Base-by-base conservation (phyloP, 768 basidiomycete species). In the Suillus bovinus region DNA sequence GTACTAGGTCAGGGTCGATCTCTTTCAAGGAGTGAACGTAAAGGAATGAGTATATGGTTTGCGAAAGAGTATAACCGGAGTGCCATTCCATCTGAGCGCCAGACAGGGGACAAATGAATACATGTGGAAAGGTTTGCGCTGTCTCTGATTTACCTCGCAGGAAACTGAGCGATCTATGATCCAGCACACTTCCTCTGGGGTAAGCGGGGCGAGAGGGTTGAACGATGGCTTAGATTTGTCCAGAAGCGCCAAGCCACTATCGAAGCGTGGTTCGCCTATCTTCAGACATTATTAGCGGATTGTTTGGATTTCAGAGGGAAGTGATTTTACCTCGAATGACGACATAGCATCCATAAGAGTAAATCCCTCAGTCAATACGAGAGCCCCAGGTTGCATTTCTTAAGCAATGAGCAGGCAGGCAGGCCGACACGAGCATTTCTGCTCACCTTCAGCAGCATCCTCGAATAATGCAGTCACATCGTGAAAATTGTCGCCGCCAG, bases 311-410 rank as follows among this genome's bases (percentile, higher is more conserved):
- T 61, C 0, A 10, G 20, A 62, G 50, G 53, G 24, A 38, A 24
- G 13, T 57, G 55, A 27, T 59, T 68, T 62, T 71, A 91, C 93
- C 84, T 95, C 91, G 60, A 97, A 86, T 16, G 93, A 91, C 67
- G 90, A 91, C 94, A 98, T 96, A n/a, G 93, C 88, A 64, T 98
- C 95, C 64, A 88, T 83, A 53, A 96, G 79, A 20, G 85, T 84
- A 67, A 93, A 89, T 34, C 83, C 85, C 1, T 87, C 83, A 68
- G 85, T 86, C 38, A 93, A 81, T 7, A 94, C 63, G 62, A 94
- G 76, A 41, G 80, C 80, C 14, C 85, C 86, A 0, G 81, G 77
- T 34, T 82, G 78, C 84, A 96, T 86, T 46, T 86, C 93, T 84
- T 61, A 58, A 49, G 66, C 63, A 56, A 54, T 64, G 39, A 66